phyloP scores from a whole-genome alignment of 352 stramenopile genomes.

The Pythium monospermum region DNA sequence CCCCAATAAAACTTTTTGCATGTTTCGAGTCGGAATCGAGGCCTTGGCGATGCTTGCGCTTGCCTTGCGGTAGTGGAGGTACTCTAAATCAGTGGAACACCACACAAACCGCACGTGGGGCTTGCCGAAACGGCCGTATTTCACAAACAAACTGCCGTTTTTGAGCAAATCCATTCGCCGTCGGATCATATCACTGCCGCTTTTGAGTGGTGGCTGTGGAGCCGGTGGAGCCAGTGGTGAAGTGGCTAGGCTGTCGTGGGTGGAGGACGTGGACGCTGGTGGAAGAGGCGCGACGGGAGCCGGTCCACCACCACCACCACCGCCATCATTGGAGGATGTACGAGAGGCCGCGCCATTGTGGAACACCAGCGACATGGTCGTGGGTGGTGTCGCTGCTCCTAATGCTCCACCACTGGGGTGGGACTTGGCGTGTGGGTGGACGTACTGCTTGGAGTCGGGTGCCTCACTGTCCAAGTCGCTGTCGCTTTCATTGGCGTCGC shows the following conservation, averaged over 20 bases:
- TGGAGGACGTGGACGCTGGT: constrained; percentile 2
- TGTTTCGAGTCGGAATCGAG: constrained; percentile 50
- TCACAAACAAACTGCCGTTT: constrained; percentile 70
- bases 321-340: neutral
- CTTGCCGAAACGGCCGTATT: constrained; percentile 69
- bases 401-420: too few species aligned
- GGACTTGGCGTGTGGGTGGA: constrained; percentile 4
- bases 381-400: neutral
- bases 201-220: constrained; percentile 10
- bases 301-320: too few species aligned
- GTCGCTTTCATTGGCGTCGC: constrained; percentile 25
- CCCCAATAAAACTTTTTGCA: constrained; percentile 35
- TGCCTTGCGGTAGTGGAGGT: constrained; percentile 65
- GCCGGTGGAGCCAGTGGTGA: constrained; percentile 14
- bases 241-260: too few species aligned
- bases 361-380: constrained; percentile 23
- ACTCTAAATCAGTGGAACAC: constrained; percentile 69
- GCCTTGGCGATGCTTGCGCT: constrained; percentile 44
- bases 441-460: constrained; percentile 8
- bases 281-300: constrained; percentile 13
- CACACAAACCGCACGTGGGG: constrained; percentile 79
- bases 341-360: neutral
- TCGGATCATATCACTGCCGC: constrained; percentile 53
- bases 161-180: constrained; percentile 67
- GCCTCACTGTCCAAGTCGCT: constrained; percentile 32